These are phyloP conservation scores for Gossypium schwendimanii DNA, from an alignment of 441 rosid genomes.

Conservation along the genomic window DNA sequence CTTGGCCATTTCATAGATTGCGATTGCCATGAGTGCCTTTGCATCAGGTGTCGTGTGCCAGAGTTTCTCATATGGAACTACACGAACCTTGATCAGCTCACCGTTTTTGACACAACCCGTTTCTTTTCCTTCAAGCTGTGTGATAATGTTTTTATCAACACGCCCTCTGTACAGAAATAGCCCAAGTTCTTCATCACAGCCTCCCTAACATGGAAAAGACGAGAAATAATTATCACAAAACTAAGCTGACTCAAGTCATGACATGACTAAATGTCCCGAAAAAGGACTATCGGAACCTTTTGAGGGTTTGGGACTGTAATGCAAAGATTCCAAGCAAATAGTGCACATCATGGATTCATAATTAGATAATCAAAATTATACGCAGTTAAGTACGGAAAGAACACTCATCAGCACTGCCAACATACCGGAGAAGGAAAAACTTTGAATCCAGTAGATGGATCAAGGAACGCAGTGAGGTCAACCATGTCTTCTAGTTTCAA, in stretches of 20 bases:
- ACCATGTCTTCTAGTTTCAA: slow-evolving; percentile 66
- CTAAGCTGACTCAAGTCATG: background rate
- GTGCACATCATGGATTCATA: background rate
- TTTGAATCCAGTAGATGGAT: slow-evolving; percentile 58
- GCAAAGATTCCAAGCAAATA: background rate
- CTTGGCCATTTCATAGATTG: slow-evolving; percentile 70
- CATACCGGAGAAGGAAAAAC: slow-evolving; percentile 76
- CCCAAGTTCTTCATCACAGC: slow-evolving; percentile 74
- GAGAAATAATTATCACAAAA: background rate
- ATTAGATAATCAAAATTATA: background rate
- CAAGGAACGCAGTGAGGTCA: slow-evolving; percentile 78
- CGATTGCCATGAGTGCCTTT: slow-evolving; percentile 59
- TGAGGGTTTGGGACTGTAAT: background rate
- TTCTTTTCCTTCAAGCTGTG: slow-evolving; percentile 68
- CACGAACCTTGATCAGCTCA: slow-evolving; percentile 68
- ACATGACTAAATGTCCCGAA: background rate
- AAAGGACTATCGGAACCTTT: background rate
- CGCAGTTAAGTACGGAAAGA: background rate
- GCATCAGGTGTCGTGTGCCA: slow-evolving; percentile 79
- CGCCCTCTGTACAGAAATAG: slow-evolving; percentile 48
- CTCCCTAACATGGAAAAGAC: slow-evolving; percentile 49
- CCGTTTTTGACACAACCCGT: slow-evolving; percentile 64
- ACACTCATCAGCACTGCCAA: slow-evolving; percentile 3
- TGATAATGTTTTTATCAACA: slow-evolving; percentile 47
- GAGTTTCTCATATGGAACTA: slow-evolving; percentile 52